Evolutionary conservation across 164 flowering plant genomes (phyloP), one percentile per base, ranked within the genome.

Genomic region (Tetrastigma voinierianum): DNA sequence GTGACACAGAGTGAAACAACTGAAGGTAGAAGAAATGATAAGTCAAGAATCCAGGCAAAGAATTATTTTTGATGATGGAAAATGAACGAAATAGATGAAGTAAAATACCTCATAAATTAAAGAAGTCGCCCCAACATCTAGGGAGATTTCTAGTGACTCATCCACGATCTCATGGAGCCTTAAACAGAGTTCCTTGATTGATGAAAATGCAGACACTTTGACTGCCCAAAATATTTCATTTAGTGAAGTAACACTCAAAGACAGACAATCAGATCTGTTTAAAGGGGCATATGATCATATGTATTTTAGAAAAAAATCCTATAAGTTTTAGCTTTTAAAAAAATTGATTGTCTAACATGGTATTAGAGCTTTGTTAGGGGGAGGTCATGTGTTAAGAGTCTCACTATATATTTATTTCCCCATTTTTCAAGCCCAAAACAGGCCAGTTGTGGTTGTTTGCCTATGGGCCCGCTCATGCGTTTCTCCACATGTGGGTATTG

Each of bases 141-240:
- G 24, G 15, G 82, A 46, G 43, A 73, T 54, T 63, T 74, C 85
- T 16, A 69, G 65, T 44, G 79, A 62, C 53, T 75, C 82, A 46
- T 53, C 60, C 58, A 70, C 40, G 32, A 46, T 46, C 17, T 23
- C 69, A 10, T 68, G 72, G 46, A 89, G 68, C 82, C 79, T 88
- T 69, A 81, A 77, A 74, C 89, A 88, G 12, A 92, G 83, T 77
- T 88, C 90, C 78, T 86, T 88, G 23, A 90, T 75, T 40, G 83
- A 74, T 44, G 83, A 78, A 76, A 95, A 84, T 14, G 67, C 87
- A 1, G 99, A 75, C 70, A 83, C 67, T 83, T 95, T 92, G 62
- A 86, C 99, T 95, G 96, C 65, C 10, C 61, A 59, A 12, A 66
- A 73, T 48, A 73, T 14, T 51, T 57, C 9, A 48, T 72, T 66